These are phyloP conservation scores for Pseudogymnoascus sp. DNA, from an alignment of 2,329 filamentous ascomycete genomes.

Conservation along the genomic window DNA sequence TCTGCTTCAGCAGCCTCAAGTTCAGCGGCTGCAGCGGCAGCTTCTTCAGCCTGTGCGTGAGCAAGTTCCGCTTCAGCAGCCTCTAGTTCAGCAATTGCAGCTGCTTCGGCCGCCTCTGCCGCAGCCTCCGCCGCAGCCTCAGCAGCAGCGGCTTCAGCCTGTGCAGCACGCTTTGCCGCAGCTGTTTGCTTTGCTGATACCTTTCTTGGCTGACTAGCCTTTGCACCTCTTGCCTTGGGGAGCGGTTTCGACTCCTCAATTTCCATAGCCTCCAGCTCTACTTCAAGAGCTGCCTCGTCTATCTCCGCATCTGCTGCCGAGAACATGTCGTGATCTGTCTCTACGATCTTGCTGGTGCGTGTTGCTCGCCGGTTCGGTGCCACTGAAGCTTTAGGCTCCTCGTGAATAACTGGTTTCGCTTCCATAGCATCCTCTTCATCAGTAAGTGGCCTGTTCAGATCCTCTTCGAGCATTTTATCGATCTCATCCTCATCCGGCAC, in stretches of 20 bases:
- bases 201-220: slow-evolving; percentile 28
- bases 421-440: slow-evolving; percentile 43
- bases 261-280: slow-evolving; percentile 28
- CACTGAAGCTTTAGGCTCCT: background rate
- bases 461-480: slow-evolving; percentile 59
- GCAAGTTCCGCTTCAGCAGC: background rate
- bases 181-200: slow-evolving; percentile 28
- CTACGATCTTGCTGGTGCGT: slow-evolving; percentile 18
- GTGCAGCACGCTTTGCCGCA: slow-evolving; percentile 24
- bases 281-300: slow-evolving; percentile 28
- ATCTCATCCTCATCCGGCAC: slow-evolving; percentile 59
- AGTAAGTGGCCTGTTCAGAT: slow-evolving; percentile 51
- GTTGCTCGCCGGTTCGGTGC: slow-evolving; percentile 17
- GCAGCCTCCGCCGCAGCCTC: slow-evolving; percentile 9
- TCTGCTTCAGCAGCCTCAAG: background rate
- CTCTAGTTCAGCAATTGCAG: slow-evolving; percentile 14
- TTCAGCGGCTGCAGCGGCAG: background rate
- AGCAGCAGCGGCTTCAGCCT: slow-evolving; percentile 18
- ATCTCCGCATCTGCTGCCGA: slow-evolving; percentile 21
- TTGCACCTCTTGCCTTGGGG: slow-evolving; percentile 26
- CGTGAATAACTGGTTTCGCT: slow-evolving; percentile 30
- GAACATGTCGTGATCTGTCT: slow-evolving; percentile 25
- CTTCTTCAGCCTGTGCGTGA: background rate
- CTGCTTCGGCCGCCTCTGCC: background rate
- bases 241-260: slow-evolving; percentile 24